These are phyloP conservation scores for Willaertia magna DNA, from an alignment of 208 protist species.

Conservation along the genomic window DNA sequence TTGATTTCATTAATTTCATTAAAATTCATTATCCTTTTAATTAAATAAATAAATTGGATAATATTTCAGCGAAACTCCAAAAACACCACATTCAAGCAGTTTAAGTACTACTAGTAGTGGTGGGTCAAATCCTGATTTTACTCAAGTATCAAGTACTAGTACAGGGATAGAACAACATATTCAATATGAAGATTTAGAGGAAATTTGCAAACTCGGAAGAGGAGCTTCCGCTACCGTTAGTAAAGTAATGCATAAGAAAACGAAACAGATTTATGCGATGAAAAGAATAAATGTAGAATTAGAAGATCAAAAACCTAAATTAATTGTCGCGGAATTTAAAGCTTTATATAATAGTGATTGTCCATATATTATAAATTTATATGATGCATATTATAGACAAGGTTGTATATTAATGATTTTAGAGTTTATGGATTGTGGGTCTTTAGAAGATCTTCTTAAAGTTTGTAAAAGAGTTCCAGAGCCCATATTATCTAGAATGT, in stretches of 20 bases:
- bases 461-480: background rate
- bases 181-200: background rate
- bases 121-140: no score
- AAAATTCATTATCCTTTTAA: no score
- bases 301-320: background rate
- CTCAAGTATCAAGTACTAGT: no score
- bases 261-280: background rate
- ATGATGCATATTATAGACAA: background rate
- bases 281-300: background rate
- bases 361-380: background rate
- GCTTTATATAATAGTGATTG: background rate
- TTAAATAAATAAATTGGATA: no score
- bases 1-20: no score
- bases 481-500: background rate
- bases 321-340: slow-evolving; percentile 6
- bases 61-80: no score
- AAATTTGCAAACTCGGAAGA: background rate
- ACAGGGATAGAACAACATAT: background rate
- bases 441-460: background rate
- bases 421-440: background rate
- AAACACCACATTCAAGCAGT: no score
- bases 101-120: no score
- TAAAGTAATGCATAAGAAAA: background rate
- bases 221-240: background rate
- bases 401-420: background rate